Evolutionary conservation across 2,329 filamentous ascomycete genomes (phyloP).

Genomic region (Didymella keratinophila): DNA sequence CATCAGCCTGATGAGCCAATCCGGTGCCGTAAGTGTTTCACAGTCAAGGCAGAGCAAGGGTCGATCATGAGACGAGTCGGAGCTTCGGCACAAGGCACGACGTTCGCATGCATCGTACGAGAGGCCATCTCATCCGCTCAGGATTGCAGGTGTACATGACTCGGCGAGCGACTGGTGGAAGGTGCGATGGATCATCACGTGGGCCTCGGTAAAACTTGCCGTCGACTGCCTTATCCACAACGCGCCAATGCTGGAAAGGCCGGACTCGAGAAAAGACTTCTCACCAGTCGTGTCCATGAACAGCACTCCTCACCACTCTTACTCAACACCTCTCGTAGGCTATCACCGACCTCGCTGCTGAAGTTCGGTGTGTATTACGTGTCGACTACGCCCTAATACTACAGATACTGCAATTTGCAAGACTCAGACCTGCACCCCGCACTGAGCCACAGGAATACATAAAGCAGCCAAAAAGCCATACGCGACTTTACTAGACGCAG

Average conservation of each 20-base stretch:
- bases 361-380: constrained; percentile 20
- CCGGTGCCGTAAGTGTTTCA: constrained; percentile 32
- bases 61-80: constrained; percentile 32
- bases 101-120: not conserved
- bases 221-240: constrained; percentile 12
- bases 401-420: constrained; percentile 5
- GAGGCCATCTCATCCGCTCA: not conserved
- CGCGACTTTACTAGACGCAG: not conserved
- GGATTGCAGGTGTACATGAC: constrained; percentile 2
- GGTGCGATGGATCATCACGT: constrained; percentile 8
- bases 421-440: constrained; percentile 1
- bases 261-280: constrained; percentile 18
- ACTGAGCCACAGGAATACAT: not conserved
- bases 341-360: constrained; percentile 4
- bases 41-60: constrained; percentile 34
- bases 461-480: constrained; percentile 6
- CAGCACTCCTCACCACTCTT: not conserved
- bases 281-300: constrained; percentile 2
- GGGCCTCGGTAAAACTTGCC: constrained; percentile 15
- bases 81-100: constrained; percentile 14
- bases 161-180: not conserved
- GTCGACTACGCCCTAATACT: constrained; percentile 18
- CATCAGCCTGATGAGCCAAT: constrained; percentile 23
- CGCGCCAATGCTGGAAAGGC: constrained; percentile 3
- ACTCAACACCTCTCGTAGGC: constrained; percentile 1